Conservation (phyloP, 805 yeast species). For the Blastobotrys chiropterorum region DNA sequence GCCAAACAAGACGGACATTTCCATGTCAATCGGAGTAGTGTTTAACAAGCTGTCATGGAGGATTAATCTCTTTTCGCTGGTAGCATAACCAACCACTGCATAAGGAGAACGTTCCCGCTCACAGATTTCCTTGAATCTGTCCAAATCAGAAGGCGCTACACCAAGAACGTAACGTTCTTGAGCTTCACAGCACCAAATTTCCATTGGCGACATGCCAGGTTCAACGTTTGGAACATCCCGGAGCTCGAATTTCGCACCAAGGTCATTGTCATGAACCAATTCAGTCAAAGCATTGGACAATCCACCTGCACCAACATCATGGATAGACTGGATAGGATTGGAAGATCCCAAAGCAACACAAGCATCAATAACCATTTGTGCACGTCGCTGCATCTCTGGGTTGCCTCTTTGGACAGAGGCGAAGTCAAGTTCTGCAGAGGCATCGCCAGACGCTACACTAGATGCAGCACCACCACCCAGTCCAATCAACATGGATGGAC, state of each 20-base stretch:
- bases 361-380: conserved; percentile 94
- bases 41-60: conserved; percentile 72
- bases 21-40: conserved; percentile 90
- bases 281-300: conserved; percentile 96
- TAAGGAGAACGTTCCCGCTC: conserved; percentile 93
- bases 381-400: conserved; percentile 99
- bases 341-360: conserved; percentile 74
- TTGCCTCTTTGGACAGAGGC: conserved; percentile 99
- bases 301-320: conserved; percentile 99
- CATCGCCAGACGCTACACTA: conserved; percentile 92
- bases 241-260: conserved; percentile 90
- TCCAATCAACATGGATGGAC: conserved; percentile 96
- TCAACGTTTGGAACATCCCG: conserved; percentile 86
- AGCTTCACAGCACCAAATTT: conserved; percentile 99
- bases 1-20: conserved; percentile 91
- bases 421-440: conserved; percentile 91
- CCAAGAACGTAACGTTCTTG: conserved; percentile 97
- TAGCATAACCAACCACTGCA: conserved; percentile 94
- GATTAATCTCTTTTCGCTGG: conserved; percentile 73
- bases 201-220: conserved; percentile 99
- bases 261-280: conserved; percentile 91
- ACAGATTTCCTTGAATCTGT: conserved; percentile 70
- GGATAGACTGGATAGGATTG: conserved; percentile 88
- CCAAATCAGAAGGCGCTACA: conserved; percentile 72
- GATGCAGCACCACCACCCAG: conserved; percentile 99